These are phyloP conservation scores for Chrysanthemum seticuspe DNA, from an alignment of 129 eudicot genomes.

Conservation along the genomic window DNA sequence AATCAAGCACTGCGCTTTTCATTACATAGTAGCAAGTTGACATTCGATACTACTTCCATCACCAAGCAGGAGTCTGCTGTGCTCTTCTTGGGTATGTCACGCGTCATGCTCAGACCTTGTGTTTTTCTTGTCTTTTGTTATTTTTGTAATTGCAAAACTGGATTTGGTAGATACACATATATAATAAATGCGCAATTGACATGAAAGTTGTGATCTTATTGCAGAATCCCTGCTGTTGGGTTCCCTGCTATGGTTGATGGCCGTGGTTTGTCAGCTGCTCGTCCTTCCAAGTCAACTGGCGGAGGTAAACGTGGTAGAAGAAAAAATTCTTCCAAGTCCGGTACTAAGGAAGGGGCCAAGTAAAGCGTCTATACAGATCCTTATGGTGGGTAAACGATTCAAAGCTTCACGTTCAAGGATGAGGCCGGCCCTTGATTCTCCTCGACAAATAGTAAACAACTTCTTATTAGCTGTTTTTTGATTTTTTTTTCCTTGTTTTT, in stretches of 20 bases:
- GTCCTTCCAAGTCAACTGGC: constrained; percentile 51
- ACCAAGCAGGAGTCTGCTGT: constrained; percentile 99
- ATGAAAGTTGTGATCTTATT: neutral
- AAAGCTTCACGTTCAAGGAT: constrained; percentile 80
- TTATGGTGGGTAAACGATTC: constrained; percentile 61
- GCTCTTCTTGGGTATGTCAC: constrained; percentile 92
- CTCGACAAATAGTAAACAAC: constrained; percentile 13
- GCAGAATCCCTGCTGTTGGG: constrained; percentile 99
- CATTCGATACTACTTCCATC: constrained; percentile 62
- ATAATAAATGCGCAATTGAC: no score
- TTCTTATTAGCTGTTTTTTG: constrained; percentile 14
- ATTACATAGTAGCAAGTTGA: constrained; percentile 47
- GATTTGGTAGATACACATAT: no score
- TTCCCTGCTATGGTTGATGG: constrained; percentile 99
- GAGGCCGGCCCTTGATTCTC: constrained; percentile 26
- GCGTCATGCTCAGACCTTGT: neutral
- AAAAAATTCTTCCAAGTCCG: constrained; percentile 41
- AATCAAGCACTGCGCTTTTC: constrained; percentile 86
- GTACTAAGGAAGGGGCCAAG: constrained; percentile 41
- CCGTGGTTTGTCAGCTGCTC: constrained; percentile 59
- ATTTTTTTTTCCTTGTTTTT: neutral
- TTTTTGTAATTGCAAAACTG: neutral
- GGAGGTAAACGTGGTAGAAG: constrained; percentile 40
- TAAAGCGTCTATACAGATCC: constrained; percentile 22
- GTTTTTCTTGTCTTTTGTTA: neutral